These are phyloP conservation scores for Niveomyces coronatus DNA, from an alignment of 2,329 filamentous ascomycete species.

Conservation along the genomic window DNA sequence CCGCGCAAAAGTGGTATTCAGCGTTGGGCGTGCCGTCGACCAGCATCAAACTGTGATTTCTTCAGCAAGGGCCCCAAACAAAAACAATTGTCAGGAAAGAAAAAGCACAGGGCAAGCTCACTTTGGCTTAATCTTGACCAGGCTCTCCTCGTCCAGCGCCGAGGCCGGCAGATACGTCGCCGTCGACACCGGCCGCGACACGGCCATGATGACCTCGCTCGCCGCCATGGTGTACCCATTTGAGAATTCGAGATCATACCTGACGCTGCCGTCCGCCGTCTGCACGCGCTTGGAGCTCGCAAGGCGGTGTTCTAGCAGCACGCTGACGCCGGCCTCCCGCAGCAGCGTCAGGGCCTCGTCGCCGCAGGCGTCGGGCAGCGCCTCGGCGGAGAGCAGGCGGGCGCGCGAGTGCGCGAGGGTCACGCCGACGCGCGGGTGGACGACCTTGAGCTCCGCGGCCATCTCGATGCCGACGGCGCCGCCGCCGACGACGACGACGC, in stretches of 20 bases:
- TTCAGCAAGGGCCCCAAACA: no score
- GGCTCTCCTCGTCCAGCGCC: conserved; percentile 52
- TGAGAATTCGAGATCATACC: conserved; percentile 44
- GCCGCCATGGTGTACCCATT: conserved; percentile 50
- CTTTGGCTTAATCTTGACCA: conserved; percentile 51
- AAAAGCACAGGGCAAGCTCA: no score
- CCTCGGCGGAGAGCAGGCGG: conserved; percentile 62
- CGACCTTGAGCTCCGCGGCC: conserved; percentile 64
- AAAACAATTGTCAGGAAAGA: neutral
- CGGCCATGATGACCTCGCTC: conserved; percentile 58
- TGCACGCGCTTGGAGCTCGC: conserved; percentile 35
- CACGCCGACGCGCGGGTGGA: conserved; percentile 54
- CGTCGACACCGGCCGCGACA: conserved; percentile 52
- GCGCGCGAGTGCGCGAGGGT: conserved; percentile 64
- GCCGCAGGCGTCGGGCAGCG: conserved; percentile 59
- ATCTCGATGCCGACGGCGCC: conserved; percentile 74
- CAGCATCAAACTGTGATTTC: conserved; percentile 46
- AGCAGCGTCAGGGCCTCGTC: conserved; percentile 49
- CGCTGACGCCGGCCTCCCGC: conserved; percentile 51
- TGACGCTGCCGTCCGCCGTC: conserved; percentile 28
- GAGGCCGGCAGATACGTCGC: conserved; percentile 50
- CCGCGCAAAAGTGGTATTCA: conserved; percentile 54
- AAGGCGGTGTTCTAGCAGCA: conserved; percentile 52
- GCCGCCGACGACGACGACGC: conserved; percentile 65
- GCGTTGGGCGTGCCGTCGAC: conserved; percentile 43